phyloP scores from a whole-genome alignment of 225 moss, liverwort and hornwort genomes.

The Neckera pumila region DNA sequence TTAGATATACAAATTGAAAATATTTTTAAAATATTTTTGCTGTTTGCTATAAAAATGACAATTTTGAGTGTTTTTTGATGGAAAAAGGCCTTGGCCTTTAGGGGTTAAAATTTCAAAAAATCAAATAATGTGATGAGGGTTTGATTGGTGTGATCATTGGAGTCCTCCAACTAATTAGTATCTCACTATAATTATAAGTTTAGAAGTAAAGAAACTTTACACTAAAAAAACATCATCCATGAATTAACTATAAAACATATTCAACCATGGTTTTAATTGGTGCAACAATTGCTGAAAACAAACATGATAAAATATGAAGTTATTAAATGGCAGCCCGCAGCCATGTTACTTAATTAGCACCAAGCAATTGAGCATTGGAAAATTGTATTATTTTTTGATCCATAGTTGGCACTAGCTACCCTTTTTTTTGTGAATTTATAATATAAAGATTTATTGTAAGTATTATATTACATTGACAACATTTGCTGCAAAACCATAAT shows the following conservation, averaged over 20 bases:
- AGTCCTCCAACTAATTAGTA: not conserved
- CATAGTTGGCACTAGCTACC: no score
- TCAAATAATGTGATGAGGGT: accelerated
- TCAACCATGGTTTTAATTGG: no score
- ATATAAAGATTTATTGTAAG: not conserved
- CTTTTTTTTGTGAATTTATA: no score
- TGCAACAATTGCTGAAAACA: not conserved
- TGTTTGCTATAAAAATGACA: no score
- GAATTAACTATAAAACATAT: no score
- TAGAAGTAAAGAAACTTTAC: no score
- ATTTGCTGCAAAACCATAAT: not conserved
- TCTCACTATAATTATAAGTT: not conserved
- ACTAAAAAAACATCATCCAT: not conserved
- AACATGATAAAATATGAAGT: not conserved
- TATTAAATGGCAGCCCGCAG: not conserved
- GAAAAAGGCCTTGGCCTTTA: no score
- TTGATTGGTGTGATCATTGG: accelerated
- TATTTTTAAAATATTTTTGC: no score
- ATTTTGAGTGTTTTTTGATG: no score
- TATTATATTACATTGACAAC: not conserved
- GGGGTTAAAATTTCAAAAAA: not conserved
- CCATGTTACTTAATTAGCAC: not conserved
- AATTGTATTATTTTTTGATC: not conserved
- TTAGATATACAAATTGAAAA: no score
- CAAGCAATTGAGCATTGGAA: not conserved